Evolutionary conservation across 2,329 filamentous ascomycete genomes (phyloP), one percentile per base, ranked within the genome.

Genomic region (Pezizomycotina sp.): DNA sequence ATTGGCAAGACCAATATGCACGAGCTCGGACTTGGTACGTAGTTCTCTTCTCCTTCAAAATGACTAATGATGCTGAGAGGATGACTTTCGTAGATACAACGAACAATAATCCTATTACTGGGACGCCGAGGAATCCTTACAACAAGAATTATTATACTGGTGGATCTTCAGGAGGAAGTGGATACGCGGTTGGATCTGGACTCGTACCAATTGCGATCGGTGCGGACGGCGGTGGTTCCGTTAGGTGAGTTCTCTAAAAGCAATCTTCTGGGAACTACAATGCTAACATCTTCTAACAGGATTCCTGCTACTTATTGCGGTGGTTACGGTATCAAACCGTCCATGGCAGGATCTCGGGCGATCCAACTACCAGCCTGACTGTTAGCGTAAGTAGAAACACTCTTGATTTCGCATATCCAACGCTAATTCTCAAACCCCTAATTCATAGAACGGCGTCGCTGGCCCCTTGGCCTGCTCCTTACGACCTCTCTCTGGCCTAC

Each of bases 401-500:
- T n/a, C n/a, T n/a, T n/a, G n/a, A n/a, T n/a, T n/a, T n/a, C n/a
- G n/a, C n/a, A n/a, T 36, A 5, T 31, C 25, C 14, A 38, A 45
- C 22, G 45, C 41, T 6, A n/a, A n/a, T n/a, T n/a, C n/a, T 18
- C 23, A 13, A 18, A 20, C 26, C 21, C 5, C 27, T 16, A 12
- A 22, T n/a, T 31, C 26, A n/a, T 32, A 39, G 18, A 47, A 42
- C 5, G 64, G 63, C 37, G 75, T 89, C 10, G 62, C 69, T 5
- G 80, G 81, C 0, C 83, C 84, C 5, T 68, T 92, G 50, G 10
- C 66, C 71, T 30, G 86, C 68, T 36, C 78, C 78, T 45, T 63
- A 73, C 22, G 84, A 92, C 51, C 68, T 93, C 4, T 75, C 77
- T 43, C 64, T 83, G 34, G 76, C 78, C n/a, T 93, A 89, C 60